These are phyloP conservation scores for Penicillium coprophilum DNA, from an alignment of 495 filamentous ascomycete species.

Conservation along the genomic window DNA sequence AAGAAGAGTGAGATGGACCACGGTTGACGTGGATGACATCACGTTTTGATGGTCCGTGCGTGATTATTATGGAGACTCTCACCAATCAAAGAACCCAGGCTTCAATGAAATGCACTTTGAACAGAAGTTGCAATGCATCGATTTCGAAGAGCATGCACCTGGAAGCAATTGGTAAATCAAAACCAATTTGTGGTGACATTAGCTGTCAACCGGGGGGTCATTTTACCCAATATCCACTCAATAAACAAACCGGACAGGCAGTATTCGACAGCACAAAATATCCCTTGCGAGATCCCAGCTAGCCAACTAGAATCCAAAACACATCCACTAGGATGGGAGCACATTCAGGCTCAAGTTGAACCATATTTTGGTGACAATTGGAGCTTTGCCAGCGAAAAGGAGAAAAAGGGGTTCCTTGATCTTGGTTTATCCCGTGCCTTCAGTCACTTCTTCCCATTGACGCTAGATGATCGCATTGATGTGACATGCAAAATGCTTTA, in stretches of 20 bases:
- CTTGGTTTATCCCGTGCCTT: conserved; percentile 26
- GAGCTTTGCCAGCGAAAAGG: conserved; percentile 20
- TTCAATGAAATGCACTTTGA: neutral
- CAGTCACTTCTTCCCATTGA: conserved; percentile 21
- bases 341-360: conserved; percentile 21
- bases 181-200: neutral
- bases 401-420: conserved; percentile 18
- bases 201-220: neutral
- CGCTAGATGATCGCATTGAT: conserved; percentile 19
- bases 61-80: neutral
- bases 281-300: conserved; percentile 7
- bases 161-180: neutral
- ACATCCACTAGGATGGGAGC: conserved; percentile 21
- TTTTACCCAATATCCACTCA: neutral
- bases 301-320: conserved; percentile 18
- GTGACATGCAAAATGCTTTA: conserved; percentile 23
- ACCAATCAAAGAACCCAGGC: neutral
- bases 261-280: conserved; percentile 7
- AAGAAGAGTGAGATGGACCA: conserved; percentile 1
- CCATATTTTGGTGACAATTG: conserved; percentile 21
- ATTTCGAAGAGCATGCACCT: neutral
- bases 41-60: conserved; percentile 7
- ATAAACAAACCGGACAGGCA: neutral
- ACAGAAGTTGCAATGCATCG: neutral
- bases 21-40: conserved; percentile 6